Evolutionary conservation across 164 flowering plant species (phyloP).

Genomic region (Vitis cinerea): DNA sequence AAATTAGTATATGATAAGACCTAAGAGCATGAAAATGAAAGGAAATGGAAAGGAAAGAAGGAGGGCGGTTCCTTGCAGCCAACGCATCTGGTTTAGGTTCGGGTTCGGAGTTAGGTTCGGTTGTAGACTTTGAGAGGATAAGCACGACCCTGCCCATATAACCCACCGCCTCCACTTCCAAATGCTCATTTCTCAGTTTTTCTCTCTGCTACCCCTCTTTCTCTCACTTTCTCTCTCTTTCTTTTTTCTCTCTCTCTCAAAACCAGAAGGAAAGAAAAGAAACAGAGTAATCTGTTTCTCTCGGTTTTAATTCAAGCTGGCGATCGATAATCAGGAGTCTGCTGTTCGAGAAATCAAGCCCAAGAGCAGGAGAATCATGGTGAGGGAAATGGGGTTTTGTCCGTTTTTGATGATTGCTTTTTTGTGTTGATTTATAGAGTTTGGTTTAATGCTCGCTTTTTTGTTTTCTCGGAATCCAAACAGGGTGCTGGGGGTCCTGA

Average conservation of each 20-base stretch:
- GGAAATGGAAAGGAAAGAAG: constrained; percentile 41
- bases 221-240: constrained; percentile 8
- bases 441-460: not conserved
- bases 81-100: constrained; percentile 34
- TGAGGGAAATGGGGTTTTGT: constrained; percentile 12
- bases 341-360: constrained; percentile 69
- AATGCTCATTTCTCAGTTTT: not conserved
- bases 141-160: constrained; percentile 47
- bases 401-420: not conserved
- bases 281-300: constrained; percentile 6
- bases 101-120: constrained; percentile 41
- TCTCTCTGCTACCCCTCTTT: constrained; percentile 24
- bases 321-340: constrained; percentile 80
- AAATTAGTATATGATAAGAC: constrained; percentile 21
- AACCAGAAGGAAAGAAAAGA: not conserved
- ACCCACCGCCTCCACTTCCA: constrained; percentile 19
- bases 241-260: constrained; percentile 5
- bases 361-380: constrained; percentile 79
- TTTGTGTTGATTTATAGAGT: not conserved
- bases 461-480: not conserved
- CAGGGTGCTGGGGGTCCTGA: constrained; percentile 80
- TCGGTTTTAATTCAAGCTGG: constrained; percentile 46
- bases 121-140: constrained; percentile 57
- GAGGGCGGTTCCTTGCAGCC: constrained; percentile 66
- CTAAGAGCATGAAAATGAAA: constrained; percentile 20